Conservation (phyloP, 805 yeast species). For the Ogataea neopini region DNA sequence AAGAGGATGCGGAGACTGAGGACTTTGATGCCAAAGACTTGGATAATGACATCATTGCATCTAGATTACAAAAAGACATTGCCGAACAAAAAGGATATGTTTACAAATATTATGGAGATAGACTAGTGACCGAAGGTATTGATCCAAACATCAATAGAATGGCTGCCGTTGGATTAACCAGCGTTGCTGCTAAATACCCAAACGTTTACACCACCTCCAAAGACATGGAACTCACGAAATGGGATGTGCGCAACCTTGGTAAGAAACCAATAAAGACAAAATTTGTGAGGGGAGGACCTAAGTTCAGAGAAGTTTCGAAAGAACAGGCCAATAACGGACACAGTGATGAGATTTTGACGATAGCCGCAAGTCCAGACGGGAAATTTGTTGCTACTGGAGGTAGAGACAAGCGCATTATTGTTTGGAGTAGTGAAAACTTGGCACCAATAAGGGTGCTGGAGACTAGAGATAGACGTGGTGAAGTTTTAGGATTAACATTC, state of each 20-base stretch:
- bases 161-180: constrained; percentile 59
- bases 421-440: constrained; percentile 83
- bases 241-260: constrained; percentile 60
- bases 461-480: constrained; percentile 69
- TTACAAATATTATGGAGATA: constrained; percentile 64
- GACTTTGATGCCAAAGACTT: constrained; percentile 88
- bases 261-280: constrained; percentile 66
- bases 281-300: constrained; percentile 62
- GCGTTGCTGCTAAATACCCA: constrained; percentile 56
- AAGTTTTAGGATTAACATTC: constrained; percentile 71
- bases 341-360: constrained; percentile 68
- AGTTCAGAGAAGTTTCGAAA: constrained; percentile 41
- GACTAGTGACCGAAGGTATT: constrained; percentile 45
- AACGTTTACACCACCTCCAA: constrained; percentile 79
- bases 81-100: constrained; percentile 87
- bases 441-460: constrained; percentile 76
- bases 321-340: constrained; percentile 71
- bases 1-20: constrained; percentile 51
- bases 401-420: constrained; percentile 71
- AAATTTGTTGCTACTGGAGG: constrained; percentile 91
- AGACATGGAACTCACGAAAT: constrained; percentile 76
- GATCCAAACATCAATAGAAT: constrained; percentile 52
- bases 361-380: constrained; percentile 87
- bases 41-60: constrained; percentile 81
- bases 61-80: constrained; percentile 82